Percentiles rank a stretch among this genome's conserved stretches.
These are phyloP conservation scores for Pinus tabuliformis DNA, from an alignment of 75 land plant species.

Conservation along the genomic window DNA sequence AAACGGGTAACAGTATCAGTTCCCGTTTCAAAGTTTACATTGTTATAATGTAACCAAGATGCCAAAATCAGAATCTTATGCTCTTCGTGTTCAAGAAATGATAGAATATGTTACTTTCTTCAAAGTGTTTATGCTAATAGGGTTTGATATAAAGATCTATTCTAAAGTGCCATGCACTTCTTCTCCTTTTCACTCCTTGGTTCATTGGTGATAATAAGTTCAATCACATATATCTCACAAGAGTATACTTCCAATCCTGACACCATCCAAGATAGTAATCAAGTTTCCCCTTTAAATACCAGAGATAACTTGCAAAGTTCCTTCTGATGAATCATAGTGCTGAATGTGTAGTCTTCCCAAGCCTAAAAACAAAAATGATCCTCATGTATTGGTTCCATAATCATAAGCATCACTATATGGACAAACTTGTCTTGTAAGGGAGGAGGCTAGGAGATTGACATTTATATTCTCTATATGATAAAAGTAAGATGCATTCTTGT, in stretches of 20 bases:
- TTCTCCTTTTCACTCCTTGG: slow-evolving; percentile 18
- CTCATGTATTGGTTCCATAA: slow-evolving; percentile 80
- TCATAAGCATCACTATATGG: slow-evolving; percentile 79
- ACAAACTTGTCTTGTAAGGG: slow-evolving; percentile 80
- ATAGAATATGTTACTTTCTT: too few species aligned
- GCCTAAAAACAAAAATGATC: slow-evolving; percentile 63
- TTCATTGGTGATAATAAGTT: slow-evolving; percentile 45
- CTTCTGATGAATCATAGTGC: slow-evolving; percentile 58
- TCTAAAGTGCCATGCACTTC: too few species aligned
- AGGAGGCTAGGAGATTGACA: slow-evolving; percentile 51
- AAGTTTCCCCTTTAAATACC: slow-evolving; percentile 71
- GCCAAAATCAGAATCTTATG: too few species aligned
- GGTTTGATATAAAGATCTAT: too few species aligned
- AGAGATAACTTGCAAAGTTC: slow-evolving; percentile 70
- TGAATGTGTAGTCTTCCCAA: slow-evolving; percentile 77
- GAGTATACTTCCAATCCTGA: slow-evolving; percentile 51
- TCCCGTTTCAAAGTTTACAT: too few species aligned
- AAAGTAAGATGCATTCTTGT: slow-evolving; percentile 42
- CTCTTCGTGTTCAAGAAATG: too few species aligned
- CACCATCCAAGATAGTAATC: slow-evolving; percentile 55
- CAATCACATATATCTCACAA: slow-evolving; percentile 65
- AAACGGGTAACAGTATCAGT: too few species aligned
- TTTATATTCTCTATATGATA: slow-evolving; percentile 38
- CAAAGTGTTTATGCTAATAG: too few species aligned
- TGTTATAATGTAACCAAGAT: too few species aligned